Base-by-base conservation (phyloP, 1,139 yeast genomes). In the Nakaseomyces uthaithaninus region DNA sequence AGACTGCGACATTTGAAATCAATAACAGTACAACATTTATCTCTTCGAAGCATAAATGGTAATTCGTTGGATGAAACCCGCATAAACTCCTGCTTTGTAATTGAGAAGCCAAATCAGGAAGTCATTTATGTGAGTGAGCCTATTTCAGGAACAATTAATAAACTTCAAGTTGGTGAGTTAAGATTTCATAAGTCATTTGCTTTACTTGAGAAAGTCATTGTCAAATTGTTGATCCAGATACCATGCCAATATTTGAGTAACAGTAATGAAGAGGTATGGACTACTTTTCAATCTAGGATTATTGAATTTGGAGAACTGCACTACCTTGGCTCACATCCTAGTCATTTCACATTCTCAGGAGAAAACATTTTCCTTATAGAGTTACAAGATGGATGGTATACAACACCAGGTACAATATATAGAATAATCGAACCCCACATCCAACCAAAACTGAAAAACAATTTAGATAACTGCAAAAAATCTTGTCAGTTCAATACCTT, bases 1-100 rank as follows among this genome's bases (percentile, higher is more conserved):
- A 45, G 54, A 35, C 42, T 56, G 27, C 50, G 62, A 42, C 62
- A 57, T 46, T 39, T 58, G 10, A 49, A 48, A 31, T 51, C 56
- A 10, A 43, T 58, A 23, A 43, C 45, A 18, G 36, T 54, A 8
- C 40, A 42, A 18, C 53, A 51, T 33, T 37, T 48, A 25, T 41
- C 47, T 9, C 33, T 49, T 11, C 23, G 40, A n/a, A 30, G 31
- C 11, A 36, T 20, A 14, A 24, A 41, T 17, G 18, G 15, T 10
- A 26, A 45, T 27, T 20, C 39, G 8, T 9, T 33, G 20, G n/a
- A 22, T 23, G 36, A 25, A 25, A 16, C 18, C 27, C 39, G 33
- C 23, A 33, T 51, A 27, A 43, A 49, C 7, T 54, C 53, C 25
- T 58, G 49, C 28, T 41, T 55, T 18, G 42, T 49, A 2, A 15